A percentile compares a stretch with the other conserved stretches of the same genome.
phyloP scores from a whole-genome alignment of 1,139 yeast genomes.

The Williopsis jadinii region DNA sequence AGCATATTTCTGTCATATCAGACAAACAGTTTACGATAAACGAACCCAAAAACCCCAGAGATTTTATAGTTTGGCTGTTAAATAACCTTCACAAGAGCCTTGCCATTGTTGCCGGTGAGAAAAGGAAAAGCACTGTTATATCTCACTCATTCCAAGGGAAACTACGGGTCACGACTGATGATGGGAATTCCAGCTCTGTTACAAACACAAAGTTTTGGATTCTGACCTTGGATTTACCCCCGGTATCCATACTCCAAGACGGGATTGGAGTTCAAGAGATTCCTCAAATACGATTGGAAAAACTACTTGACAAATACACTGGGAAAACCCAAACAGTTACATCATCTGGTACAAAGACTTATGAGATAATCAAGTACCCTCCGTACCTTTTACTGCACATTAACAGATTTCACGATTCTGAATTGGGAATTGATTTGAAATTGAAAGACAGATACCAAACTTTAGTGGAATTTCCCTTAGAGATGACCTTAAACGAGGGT shows the following conservation, averaged over 20 bases:
- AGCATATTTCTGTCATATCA: conserved; percentile 36
- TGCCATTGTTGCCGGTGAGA: conserved; percentile 4
- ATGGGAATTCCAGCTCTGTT: conserved; percentile 14
- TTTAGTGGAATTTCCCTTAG: conserved; percentile 53
- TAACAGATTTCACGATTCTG: conserved; percentile 41
- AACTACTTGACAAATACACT: conserved; percentile 41
- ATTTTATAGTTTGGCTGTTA: conserved; percentile 53
- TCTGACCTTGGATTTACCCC: conserved; percentile 53
- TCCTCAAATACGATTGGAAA: conserved; percentile 45
- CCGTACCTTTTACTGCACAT: conserved; percentile 47
- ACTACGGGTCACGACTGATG: conserved; percentile 28
- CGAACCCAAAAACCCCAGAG: conserved; percentile 43
- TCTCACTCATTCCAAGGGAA: conserved; percentile 46
- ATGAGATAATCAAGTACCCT: conserved; percentile 42
- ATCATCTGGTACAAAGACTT: conserved; percentile 26
- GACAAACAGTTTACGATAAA: conserved; percentile 35
- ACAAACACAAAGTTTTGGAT: conserved; percentile 48
- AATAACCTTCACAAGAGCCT: conserved; percentile 37
- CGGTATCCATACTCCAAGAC: conserved; percentile 45
- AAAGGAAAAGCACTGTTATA: conserved; percentile 14
- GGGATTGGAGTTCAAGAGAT: conserved; percentile 32
- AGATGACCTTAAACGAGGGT: conserved; percentile 19
- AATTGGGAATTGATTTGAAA: conserved; percentile 26
- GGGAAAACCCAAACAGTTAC: conserved; percentile 29
- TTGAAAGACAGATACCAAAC: conserved; percentile 49